Evolutionary conservation across 495 filamentous ascomycete genomes (phyloP).

Genomic region (Trichocladium uniseriatum): DNA sequence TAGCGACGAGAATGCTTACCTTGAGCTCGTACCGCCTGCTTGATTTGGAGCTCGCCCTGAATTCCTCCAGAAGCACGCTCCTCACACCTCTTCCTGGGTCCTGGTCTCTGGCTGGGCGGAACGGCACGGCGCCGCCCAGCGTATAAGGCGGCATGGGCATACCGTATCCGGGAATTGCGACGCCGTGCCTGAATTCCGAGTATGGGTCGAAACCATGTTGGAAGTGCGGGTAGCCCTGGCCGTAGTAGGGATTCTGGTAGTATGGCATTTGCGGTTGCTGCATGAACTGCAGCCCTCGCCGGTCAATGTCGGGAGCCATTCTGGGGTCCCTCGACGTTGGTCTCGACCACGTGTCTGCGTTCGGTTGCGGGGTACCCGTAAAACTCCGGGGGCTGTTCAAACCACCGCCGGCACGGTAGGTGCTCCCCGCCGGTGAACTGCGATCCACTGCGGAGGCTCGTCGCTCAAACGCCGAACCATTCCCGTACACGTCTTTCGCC

Average conservation of each 20-base stretch:
- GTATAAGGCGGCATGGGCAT: slow-evolving; percentile 31
- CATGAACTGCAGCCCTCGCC: slow-evolving; percentile 21
- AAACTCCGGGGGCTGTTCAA: slow-evolving; percentile 52
- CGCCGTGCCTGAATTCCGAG: slow-evolving; percentile 21
- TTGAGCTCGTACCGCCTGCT: slow-evolving; percentile 79
- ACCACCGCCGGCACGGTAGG: slow-evolving; percentile 31
- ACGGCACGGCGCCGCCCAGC: slow-evolving; percentile 30
- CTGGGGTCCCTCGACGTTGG: slow-evolving; percentile 30
- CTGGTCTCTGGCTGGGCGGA: slow-evolving; percentile 50
- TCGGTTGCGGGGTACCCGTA: slow-evolving; percentile 39
- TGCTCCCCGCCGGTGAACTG: slow-evolving; percentile 46
- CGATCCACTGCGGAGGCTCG: slow-evolving; percentile 19
- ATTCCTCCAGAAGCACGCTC: slow-evolving; percentile 71
- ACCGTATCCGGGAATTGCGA: slow-evolving; percentile 26
- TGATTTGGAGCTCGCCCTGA: slow-evolving; percentile 62
- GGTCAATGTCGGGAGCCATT: slow-evolving; percentile 24
- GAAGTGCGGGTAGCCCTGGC: slow-evolving; percentile 15
- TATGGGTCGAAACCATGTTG: slow-evolving; percentile 30
- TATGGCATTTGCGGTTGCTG: slow-evolving; percentile 17
- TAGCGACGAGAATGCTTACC: slow-evolving; percentile 37
- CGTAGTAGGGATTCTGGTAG: slow-evolving; percentile 14
- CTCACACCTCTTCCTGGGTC: slow-evolving; percentile 56
- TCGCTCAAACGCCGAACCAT: slow-evolving; percentile 6
- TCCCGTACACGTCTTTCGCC: slow-evolving; percentile 8
- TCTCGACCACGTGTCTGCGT: slow-evolving; percentile 30